Evolutionary conservation across 345 rosid genomes (phyloP), one percentile per base, ranked within the genome.

Genomic region (Citrus unshiu): DNA sequence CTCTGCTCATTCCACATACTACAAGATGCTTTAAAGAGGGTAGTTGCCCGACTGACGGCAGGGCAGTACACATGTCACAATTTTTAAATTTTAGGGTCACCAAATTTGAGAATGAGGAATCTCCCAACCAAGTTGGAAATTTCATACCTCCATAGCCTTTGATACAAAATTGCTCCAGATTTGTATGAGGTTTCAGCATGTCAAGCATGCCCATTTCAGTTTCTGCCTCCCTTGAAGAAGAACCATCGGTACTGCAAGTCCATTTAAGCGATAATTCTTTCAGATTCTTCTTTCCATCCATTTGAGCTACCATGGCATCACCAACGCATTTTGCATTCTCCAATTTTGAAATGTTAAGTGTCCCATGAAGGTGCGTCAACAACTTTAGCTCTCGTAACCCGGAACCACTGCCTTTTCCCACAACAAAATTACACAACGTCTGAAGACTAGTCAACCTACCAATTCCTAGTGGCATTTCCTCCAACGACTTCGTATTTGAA

Each of bases 241-340:
- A 39, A 8, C 2, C 10, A 40, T 29, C 5, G 29, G 30, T 3
- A 5, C 34, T 6, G 5, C 4, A 0, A 19, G 30, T 29, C 81
- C 81, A 79, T n/a, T 7, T 21, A 10, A 72, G 35, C 22, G 22
- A 35, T 72, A 89, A 39, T 32, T 22, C 71, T 35, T 80, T 75
- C 62, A 87, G 84, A 70, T 79, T 21, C 49, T 21, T 37, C 77
- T 84, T 86, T 29, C 74, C 51, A 51, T 76, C 76, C 40, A 84
- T 16, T 14, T 74, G 49, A 71, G 83, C 84, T 2, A 70, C 79
- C 62, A 40, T 78, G 32, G 87, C 81, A 64, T 54, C 46, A 21
- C 25, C 9, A 25, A 4, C n/a, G 43, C 32, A 1, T 12, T 34
- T 24, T 64, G 72, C 63, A 12, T 72, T 78, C 22, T 63, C 60